Evolutionary conservation across 179 eudicot genomes (phyloP).

Genomic region (Silene noctiflora): DNA sequence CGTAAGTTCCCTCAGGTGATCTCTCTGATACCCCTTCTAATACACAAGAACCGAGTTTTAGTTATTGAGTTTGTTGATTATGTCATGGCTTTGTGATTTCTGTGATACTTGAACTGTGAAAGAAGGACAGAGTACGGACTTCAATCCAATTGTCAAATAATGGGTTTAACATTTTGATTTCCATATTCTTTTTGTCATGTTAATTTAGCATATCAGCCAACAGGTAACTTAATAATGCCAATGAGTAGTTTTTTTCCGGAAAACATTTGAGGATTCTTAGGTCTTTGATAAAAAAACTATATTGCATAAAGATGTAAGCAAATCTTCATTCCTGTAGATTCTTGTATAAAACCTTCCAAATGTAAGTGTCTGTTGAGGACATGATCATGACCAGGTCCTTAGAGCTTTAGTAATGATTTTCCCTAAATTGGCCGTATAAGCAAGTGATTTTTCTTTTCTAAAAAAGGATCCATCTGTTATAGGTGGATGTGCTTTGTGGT

Average conservation of each 20-base stretch:
- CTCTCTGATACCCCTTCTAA: slow-evolving; percentile 5
- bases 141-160: neutral
- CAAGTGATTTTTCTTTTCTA: neutral
- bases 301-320: neutral
- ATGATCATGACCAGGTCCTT: neutral
- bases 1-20: slow-evolving; percentile 91
- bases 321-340: neutral
- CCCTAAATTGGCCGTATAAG: too few relatives aligned
- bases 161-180: neutral
- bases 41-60: neutral
- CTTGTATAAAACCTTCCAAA: neutral
- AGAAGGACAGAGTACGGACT: neutral
- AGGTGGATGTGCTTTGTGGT: neutral
- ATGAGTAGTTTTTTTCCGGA: neutral
- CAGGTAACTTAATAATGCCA: neutral
- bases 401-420: neutral
- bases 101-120: neutral
- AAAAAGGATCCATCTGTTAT: neutral
- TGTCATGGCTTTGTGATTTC: neutral
- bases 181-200: neutral
- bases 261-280: neutral
- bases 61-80: neutral
- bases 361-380: neutral
- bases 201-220: neutral
- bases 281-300: neutral